phyloP scores from a whole-genome alignment of 169 alveolate species.

The Eimeria praecox region DNA sequence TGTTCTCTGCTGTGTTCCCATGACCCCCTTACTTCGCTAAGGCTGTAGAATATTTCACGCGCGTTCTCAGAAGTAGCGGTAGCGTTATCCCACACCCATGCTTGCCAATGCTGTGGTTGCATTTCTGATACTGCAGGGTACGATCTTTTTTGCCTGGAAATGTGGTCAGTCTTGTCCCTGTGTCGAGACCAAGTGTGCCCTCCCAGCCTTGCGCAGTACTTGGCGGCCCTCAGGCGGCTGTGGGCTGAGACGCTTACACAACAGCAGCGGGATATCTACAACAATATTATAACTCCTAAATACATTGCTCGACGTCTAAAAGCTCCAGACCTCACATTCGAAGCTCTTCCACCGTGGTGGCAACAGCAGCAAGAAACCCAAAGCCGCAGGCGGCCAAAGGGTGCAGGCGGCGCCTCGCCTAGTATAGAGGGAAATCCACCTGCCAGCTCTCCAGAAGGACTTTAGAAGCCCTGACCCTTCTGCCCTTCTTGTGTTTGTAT shows the following conservation, averaged over 20 bases:
- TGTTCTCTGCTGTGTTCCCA: neutral
- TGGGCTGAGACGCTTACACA: conserved; percentile 78
- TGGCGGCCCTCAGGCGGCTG: conserved; percentile 50
- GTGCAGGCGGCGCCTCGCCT: conserved; percentile 50
- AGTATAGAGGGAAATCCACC: conserved; percentile 34
- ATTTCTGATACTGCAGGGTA: conserved; percentile 48
- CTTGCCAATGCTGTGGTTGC: neutral
- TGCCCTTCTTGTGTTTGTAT: conserved; percentile 6
- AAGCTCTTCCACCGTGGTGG: conserved; percentile 79
- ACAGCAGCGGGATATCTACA: conserved; percentile 77
- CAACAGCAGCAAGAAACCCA: conserved; percentile 56
- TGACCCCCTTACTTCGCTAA: neutral
- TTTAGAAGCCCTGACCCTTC: neutral
- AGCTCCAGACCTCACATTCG: conserved; percentile 69
- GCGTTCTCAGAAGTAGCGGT: neutral
- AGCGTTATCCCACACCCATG: neutral
- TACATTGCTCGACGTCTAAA: conserved; percentile 74
- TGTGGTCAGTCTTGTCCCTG: conserved; percentile 79
- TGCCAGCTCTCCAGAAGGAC: conserved; percentile 11
- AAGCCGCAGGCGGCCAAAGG: conserved; percentile 69
- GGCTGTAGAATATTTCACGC: neutral
- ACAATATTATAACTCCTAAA: conserved; percentile 64
- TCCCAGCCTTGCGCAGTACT: conserved; percentile 51
- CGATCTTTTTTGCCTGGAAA: conserved; percentile 78
- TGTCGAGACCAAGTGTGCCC: conserved; percentile 81